Percentiles rank a stretch among this genome's conserved stretches.
Evolutionary conservation across 2,329 filamentous ascomycete genomes (phyloP).

Genomic region (Colletotrichum cuscutae): DNA sequence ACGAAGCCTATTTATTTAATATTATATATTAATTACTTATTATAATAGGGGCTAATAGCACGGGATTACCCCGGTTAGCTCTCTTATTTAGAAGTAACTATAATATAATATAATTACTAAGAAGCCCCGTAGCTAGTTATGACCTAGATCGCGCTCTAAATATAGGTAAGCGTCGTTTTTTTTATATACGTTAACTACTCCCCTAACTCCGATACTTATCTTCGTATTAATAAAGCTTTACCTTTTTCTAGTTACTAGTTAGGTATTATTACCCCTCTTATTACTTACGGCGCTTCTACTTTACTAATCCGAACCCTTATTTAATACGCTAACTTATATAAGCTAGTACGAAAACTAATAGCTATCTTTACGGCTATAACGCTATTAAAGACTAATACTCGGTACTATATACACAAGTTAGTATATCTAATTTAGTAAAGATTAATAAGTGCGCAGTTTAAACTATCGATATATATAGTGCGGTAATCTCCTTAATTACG

Average conservation of each 20-base stretch:
- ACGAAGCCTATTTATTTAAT: not conserved
- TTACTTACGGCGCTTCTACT: not conserved
- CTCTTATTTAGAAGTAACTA: not conserved
- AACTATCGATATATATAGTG: not conserved
- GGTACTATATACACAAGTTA: not conserved
- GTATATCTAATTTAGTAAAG: not conserved
- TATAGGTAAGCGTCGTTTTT: not conserved
- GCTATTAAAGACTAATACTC: not conserved
- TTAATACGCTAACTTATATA: not conserved
- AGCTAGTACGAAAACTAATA: not conserved
- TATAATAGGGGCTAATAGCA: not conserved
- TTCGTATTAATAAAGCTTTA: not conserved
- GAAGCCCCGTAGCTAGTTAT: not conserved
- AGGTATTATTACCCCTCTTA: not conserved
- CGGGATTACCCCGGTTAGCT: not conserved
- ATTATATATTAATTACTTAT: no score
- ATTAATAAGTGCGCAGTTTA: not conserved
- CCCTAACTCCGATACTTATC: not conserved
- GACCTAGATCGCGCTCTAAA: not conserved
- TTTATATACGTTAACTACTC: not conserved
- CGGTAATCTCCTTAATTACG: not conserved
- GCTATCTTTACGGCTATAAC: not conserved
- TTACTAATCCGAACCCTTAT: not conserved
- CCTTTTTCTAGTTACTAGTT: not conserved
- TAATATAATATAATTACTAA: not conserved